Evolutionary conservation across 2,329 filamentous ascomycete genomes (phyloP).

Genomic region (Pseudonectria foliicola): DNA sequence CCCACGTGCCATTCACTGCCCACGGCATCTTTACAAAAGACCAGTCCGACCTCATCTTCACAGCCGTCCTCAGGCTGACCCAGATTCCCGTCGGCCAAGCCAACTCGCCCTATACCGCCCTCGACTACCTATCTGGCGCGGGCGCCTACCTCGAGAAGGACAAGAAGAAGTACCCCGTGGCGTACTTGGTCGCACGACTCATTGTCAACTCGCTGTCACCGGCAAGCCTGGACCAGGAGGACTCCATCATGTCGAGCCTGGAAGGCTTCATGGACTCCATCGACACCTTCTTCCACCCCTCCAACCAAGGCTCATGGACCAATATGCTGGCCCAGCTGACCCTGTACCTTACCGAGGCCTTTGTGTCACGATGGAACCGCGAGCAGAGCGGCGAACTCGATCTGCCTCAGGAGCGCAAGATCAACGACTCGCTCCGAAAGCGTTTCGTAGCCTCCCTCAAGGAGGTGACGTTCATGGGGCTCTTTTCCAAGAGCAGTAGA

Average conservation of each 20-base stretch:
- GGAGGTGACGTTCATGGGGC: conserved; percentile 96
- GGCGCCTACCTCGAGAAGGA: conserved; percentile 87
- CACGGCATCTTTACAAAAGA: conserved; percentile 89
- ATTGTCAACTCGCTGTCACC: conserved; percentile 91
- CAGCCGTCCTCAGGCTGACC: conserved; percentile 76
- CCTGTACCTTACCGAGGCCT: conserved; percentile 89
- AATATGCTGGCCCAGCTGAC: conserved; percentile 83
- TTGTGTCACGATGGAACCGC: conserved; percentile 95
- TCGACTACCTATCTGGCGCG: conserved; percentile 77
- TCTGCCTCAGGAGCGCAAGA: conserved; percentile 67
- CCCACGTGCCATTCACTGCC: conserved; percentile 71
- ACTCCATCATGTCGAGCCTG: conserved; percentile 75
- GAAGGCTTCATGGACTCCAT: conserved; percentile 91
- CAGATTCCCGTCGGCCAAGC: conserved; percentile 97
- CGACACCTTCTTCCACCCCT: conserved; percentile 98
- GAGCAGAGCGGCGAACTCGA: conserved; percentile 91
- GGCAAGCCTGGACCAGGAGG: conserved; percentile 64
- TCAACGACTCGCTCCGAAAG: conserved; percentile 74
- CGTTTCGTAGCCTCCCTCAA: conserved; percentile 84
- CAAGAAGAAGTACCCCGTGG: conserved; percentile 82
- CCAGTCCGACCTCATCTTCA: conserved; percentile 89
- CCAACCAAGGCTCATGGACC: conserved; percentile 90
- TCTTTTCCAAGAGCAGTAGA: conserved; percentile 91
- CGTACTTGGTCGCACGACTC: conserved; percentile 88
- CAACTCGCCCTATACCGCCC: conserved; percentile 80